These are phyloP conservation scores for Xylariaceae sp. DNA, from an alignment of 2,329 filamentous ascomycete species.

Conservation along the genomic window DNA sequence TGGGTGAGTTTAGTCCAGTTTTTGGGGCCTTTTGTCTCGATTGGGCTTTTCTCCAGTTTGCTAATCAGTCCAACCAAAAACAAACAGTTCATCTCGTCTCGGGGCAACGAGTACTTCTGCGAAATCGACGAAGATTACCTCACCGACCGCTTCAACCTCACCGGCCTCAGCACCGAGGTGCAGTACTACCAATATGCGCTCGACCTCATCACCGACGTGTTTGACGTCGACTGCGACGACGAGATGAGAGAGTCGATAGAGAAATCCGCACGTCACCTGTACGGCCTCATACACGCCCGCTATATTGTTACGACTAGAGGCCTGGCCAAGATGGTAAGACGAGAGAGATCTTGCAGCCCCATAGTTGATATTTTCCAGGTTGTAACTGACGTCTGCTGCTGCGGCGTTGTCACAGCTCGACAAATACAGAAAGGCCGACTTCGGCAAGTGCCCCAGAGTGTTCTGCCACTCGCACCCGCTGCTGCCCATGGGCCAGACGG, in stretches of 20 bases:
- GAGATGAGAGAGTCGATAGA: constrained; percentile 98
- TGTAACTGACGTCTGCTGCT: too few species aligned
- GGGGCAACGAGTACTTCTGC: constrained; percentile 99
- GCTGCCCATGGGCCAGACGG: constrained; percentile 89
- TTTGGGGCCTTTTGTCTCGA: too few species aligned
- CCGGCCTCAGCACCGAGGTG: constrained; percentile 92
- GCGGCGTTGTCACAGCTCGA: constrained; percentile 62
- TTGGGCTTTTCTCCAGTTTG: too few species aligned
- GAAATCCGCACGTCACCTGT: constrained; percentile 91
- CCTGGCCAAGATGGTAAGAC: constrained; percentile 83
- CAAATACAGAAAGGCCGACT: constrained; percentile 97
- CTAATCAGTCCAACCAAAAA: too few species aligned
- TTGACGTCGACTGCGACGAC: constrained; percentile 97
- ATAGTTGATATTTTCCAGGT: neutral
- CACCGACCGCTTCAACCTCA: constrained; percentile 96
- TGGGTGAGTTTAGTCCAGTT: constrained; percentile 96
- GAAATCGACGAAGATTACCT: constrained; percentile 99
- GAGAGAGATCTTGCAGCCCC: constrained; percentile 15
- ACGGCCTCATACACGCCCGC: constrained; percentile 90
- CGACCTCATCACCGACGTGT: constrained; percentile 95
- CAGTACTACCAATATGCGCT: constrained; percentile 99
- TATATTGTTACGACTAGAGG: constrained; percentile 96
- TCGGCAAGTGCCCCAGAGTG: constrained; percentile 95
- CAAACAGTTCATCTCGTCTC: constrained; percentile 95
- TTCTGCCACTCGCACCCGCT: constrained; percentile 91